Percentiles rank a stretch among this genome's conserved stretches.
These are phyloP conservation scores for Microglena sp. DNA, from an alignment of 139 green algal genomes.

Conservation along the genomic window DNA sequence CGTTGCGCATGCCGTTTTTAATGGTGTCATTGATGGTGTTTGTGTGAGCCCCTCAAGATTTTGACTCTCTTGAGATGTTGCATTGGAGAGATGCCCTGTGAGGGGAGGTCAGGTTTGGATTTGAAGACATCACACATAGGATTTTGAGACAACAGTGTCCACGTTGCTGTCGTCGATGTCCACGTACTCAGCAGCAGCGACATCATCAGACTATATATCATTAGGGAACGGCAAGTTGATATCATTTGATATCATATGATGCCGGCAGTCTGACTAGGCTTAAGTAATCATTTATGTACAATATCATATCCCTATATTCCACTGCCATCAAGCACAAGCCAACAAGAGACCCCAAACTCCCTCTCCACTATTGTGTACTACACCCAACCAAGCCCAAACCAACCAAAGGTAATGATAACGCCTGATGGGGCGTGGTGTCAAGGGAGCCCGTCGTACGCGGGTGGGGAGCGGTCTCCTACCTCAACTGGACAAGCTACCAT, in stretches of 20 bases:
- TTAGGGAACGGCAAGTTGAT: too few relatives aligned
- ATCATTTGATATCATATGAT: too few relatives aligned
- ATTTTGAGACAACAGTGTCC: background rate
- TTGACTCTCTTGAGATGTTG: background rate
- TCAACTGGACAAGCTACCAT: background rate
- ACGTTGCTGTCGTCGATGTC: background rate
- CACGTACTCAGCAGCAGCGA: background rate
- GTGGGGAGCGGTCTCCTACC: background rate
- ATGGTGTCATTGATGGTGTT: background rate
- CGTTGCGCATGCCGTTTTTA: background rate
- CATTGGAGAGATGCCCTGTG: conserved; percentile 4
- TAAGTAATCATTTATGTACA: too few relatives aligned
- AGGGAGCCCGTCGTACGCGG: background rate
- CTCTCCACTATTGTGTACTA: too few relatives aligned
- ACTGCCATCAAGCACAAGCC: too few relatives aligned
- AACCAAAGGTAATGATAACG: too few relatives aligned
- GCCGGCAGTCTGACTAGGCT: too few relatives aligned
- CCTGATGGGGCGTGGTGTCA: background rate
- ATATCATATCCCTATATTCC: too few relatives aligned
- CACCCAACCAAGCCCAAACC: too few relatives aligned
- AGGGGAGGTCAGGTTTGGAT: background rate
- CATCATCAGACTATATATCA: too few relatives aligned
- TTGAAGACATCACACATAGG: background rate
- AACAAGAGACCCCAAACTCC: too few relatives aligned
- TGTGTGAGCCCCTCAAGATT: too few relatives aligned